Evolutionary conservation across 1,139 yeast species (phyloP).

Genomic region (Schizosaccharomyces versatilis): DNA sequence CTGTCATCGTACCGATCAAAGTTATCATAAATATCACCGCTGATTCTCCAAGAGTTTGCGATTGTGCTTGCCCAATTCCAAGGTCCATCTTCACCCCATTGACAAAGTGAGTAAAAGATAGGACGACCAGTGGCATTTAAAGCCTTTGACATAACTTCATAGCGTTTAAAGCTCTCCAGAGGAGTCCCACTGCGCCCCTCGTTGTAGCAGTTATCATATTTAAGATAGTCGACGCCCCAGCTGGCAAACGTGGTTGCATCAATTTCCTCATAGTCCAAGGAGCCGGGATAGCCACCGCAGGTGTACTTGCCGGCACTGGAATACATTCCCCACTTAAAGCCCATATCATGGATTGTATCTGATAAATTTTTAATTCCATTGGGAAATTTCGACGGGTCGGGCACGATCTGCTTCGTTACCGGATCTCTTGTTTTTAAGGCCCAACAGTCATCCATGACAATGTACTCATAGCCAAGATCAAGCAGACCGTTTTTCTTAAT

Average conservation of each 20-base stretch:
- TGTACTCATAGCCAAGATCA: constrained; percentile 18
- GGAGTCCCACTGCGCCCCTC: constrained; percentile 16
- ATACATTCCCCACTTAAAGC: constrained; percentile 19
- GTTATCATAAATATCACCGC: constrained; percentile 17
- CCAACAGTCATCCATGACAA: constrained; percentile 20
- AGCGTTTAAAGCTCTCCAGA: constrained; percentile 15
- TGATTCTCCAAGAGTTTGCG: constrained; percentile 19
- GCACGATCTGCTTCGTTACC: background rate
- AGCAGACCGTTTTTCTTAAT: constrained; percentile 16
- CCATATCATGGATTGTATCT: constrained; percentile 16
- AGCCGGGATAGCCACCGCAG: constrained; percentile 19
- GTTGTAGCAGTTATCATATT: constrained; percentile 19
- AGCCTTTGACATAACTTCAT: constrained; percentile 18
- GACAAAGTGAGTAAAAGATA: constrained; percentile 18
- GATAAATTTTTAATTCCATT: constrained; percentile 17
- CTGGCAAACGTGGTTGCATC: constrained; percentile 18
- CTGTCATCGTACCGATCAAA: constrained; percentile 16
- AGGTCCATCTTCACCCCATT: constrained; percentile 19
- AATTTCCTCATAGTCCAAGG: constrained; percentile 16
- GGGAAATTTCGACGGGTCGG: constrained; percentile 15
- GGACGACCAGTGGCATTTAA: constrained; percentile 17
- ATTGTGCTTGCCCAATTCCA: constrained; percentile 18
- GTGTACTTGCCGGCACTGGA: constrained; percentile 18
- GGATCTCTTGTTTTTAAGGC: constrained; percentile 3
- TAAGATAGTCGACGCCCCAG: constrained; percentile 19